Conservation (phyloP, 2,329 filamentous ascomycete species). For the Colletotrichum graminicola region DNA sequence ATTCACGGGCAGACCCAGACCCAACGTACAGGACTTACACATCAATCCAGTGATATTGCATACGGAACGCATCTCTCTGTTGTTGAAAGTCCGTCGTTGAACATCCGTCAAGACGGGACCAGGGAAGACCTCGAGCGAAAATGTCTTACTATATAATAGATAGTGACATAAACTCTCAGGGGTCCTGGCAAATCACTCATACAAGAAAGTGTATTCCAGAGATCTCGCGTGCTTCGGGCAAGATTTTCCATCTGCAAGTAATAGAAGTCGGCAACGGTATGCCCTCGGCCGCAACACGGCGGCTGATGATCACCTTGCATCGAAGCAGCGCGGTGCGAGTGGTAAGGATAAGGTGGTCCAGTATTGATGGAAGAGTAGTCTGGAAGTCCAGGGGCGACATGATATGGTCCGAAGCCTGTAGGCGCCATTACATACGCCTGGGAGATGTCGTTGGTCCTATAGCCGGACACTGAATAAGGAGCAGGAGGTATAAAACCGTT, state of each 20-base stretch:
- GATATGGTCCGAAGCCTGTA: constrained; percentile 48
- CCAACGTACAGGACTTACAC: constrained; percentile 64
- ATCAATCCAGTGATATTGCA: constrained; percentile 65
- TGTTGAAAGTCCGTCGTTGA: constrained; percentile 69
- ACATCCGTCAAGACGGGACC: constrained; percentile 68
- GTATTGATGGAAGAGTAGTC: not conserved
- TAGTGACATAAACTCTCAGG: constrained; percentile 72
- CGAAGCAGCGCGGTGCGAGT: not conserved
- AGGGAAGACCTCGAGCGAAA: constrained; percentile 70
- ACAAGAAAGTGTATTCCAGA: constrained; percentile 72
- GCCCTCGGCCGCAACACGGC: not conserved
- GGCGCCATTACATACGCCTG: constrained; percentile 39
- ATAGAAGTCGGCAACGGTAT: constrained; percentile 44
- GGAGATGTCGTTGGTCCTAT: not conserved
- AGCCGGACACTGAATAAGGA: not conserved
- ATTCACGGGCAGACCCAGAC: constrained; percentile 48
- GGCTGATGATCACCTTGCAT: constrained; percentile 1
- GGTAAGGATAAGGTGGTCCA: not conserved
- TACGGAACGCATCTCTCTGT: constrained; percentile 68
- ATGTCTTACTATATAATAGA: constrained; percentile 71
- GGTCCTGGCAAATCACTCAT: constrained; percentile 72
- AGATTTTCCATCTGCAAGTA: constrained; percentile 64
- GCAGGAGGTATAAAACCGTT: not conserved
- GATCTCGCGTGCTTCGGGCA: constrained; percentile 65
- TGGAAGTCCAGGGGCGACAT: not conserved